Conservation (phyloP, 2,329 filamentous ascomycete species). For the Boeremia exigua region DNA sequence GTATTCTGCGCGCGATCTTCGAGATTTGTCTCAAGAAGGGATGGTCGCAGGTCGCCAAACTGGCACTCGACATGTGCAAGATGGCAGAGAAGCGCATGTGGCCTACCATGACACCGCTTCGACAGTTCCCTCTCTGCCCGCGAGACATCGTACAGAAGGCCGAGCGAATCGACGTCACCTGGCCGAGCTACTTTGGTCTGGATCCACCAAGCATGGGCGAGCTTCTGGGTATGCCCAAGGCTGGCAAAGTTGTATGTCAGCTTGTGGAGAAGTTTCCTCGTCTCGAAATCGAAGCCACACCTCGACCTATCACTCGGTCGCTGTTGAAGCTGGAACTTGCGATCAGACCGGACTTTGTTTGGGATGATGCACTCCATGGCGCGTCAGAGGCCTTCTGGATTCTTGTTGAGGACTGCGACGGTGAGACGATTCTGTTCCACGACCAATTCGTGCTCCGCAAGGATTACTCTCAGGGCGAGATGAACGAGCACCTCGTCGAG, state of each 20-base stretch:
- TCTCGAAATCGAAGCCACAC: conserved; percentile 89
- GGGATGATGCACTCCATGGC: conserved; percentile 90
- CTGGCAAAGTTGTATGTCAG: conserved; percentile 82
- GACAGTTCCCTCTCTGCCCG: conserved; percentile 82
- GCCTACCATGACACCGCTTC: conserved; percentile 95
- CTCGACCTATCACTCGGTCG: conserved; percentile 92
- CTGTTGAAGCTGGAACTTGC: conserved; percentile 89
- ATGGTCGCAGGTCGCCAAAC: conserved; percentile 92
- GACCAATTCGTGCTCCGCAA: conserved; percentile 92
- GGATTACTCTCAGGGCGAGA: conserved; percentile 83
- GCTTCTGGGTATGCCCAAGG: conserved; percentile 86
- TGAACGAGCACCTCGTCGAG: conserved; percentile 92
- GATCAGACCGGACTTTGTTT: conserved; percentile 92
- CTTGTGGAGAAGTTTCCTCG: conserved; percentile 92
- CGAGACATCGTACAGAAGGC: conserved; percentile 89
- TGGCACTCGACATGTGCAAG: conserved; percentile 92
- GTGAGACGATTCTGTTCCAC: conserved; percentile 92
- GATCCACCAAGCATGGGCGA: conserved; percentile 97
- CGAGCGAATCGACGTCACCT: conserved; percentile 92
- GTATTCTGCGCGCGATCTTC: conserved; percentile 93
- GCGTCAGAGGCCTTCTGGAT: conserved; percentile 95
- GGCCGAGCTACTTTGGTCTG: conserved; percentile 92
- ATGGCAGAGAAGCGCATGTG: conserved; percentile 99
- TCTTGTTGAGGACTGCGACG: conserved; percentile 94
- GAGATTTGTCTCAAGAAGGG: conserved; percentile 98